Conservation (phyloP, 2,329 filamentous ascomycete genomes). For the Fusarium sp. region DNA sequence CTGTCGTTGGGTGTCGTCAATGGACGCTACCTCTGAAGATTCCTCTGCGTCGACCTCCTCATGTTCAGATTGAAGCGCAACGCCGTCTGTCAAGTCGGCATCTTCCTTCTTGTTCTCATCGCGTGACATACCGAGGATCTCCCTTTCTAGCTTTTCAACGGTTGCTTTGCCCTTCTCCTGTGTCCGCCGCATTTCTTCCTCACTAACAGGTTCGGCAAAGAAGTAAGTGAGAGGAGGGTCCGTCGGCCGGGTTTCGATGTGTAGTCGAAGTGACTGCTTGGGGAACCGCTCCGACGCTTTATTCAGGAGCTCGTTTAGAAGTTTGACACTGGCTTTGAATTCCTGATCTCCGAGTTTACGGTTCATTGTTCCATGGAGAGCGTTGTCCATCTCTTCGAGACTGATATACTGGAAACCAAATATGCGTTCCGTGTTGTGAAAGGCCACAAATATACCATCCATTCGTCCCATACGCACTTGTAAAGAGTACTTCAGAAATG, state of each 20-base stretch:
- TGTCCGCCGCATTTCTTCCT: slow-evolving; percentile 78
- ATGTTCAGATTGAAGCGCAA: slow-evolving; percentile 22
- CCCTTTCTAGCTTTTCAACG: slow-evolving; percentile 76
- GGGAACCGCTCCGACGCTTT: slow-evolving; percentile 82
- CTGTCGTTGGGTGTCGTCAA: slow-evolving; percentile 49
- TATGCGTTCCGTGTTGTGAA: slow-evolving; percentile 93
- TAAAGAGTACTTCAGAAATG: slow-evolving; percentile 95
- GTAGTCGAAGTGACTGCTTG: slow-evolving; percentile 79
- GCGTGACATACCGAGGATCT: slow-evolving; percentile 66
- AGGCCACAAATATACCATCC: slow-evolving; percentile 98
- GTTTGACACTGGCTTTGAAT: slow-evolving; percentile 82
- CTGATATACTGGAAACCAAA: slow-evolving; percentile 98
- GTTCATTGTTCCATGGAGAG: slow-evolving; percentile 83
- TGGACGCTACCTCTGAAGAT: slow-evolving; percentile 17
- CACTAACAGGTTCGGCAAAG: slow-evolving; percentile 86
- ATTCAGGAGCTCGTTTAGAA: slow-evolving; percentile 85
- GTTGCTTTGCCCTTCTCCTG: slow-evolving; percentile 75
- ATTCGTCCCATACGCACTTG: slow-evolving; percentile 98
- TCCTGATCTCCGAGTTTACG: slow-evolving; percentile 80
- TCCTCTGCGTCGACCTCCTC: slow-evolving; percentile 34
- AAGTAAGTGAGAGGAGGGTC: slow-evolving; percentile 82
- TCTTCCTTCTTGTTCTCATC: slow-evolving; percentile 49
- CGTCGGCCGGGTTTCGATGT: slow-evolving; percentile 80
- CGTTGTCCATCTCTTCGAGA: slow-evolving; percentile 87
- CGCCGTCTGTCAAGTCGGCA: slow-evolving; percentile 5